phyloP scores from a whole-genome alignment of 139 green algal genomes.

The Axilococcus clingmanii region DNA sequence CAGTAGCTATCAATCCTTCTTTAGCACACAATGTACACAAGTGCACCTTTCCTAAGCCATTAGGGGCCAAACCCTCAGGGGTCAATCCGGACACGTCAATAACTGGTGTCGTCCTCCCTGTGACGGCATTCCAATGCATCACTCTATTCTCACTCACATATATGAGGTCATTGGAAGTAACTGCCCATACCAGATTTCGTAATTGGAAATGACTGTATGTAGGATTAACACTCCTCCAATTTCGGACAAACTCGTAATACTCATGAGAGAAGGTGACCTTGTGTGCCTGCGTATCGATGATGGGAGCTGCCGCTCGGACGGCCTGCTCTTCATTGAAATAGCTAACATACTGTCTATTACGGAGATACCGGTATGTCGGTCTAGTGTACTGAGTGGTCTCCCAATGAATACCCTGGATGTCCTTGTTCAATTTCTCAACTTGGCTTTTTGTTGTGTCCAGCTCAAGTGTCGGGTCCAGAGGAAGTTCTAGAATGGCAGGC shows the following conservation, averaged over 20 bases:
- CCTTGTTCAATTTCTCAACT: conserved; percentile 17
- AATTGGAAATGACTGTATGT: conserved; percentile 92
- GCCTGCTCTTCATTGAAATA: conserved; percentile 73
- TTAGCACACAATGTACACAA: conserved; percentile 70
- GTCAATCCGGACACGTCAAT: neutral
- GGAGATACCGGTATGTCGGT: conserved; percentile 45
- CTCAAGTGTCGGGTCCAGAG: conserved; percentile 15
- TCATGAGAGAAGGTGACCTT: neutral
- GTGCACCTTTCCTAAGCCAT: conserved; percentile 37
- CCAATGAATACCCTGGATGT: conserved; percentile 50
- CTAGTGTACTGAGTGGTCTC: conserved; percentile 63
- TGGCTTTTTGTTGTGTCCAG: conserved; percentile 29
- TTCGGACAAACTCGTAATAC: conserved; percentile 54
- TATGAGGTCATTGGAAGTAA: conserved; percentile 71
- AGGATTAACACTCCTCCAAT: conserved; percentile 50
- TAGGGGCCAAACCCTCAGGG: conserved; percentile 34
- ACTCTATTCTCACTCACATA: conserved; percentile 62
- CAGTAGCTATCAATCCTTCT: conserved; percentile 58
- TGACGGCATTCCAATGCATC: conserved; percentile 55
- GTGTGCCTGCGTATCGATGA: conserved; percentile 2
- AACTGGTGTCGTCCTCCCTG: neutral
- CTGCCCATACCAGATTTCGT: conserved; percentile 81
- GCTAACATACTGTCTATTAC: conserved; percentile 66
- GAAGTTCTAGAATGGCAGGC: conserved; percentile 6
- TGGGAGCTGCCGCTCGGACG: conserved; percentile 17